phyloP scores from a whole-genome alignment of 345 rosid species.

The Raphanus raphanistrum region DNA sequence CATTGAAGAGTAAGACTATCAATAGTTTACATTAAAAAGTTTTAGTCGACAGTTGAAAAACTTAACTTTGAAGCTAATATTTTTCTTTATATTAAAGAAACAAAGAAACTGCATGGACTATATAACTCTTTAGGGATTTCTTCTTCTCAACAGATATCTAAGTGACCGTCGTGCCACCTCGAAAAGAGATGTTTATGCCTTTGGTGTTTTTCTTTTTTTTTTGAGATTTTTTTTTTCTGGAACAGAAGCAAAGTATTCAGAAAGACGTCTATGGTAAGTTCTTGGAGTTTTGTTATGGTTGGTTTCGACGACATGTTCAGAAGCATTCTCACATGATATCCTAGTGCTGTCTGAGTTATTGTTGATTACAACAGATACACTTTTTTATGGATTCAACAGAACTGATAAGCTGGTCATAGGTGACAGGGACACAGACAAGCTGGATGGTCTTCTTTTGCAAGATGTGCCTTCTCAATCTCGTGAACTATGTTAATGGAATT shows the following conservation, averaged over 20 bases:
- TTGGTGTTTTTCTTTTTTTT: slow-evolving; percentile 94
- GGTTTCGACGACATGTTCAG: too few species aligned
- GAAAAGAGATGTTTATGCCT: slow-evolving; percentile 92
- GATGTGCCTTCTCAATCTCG: too few species aligned
- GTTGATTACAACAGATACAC: too few species aligned
- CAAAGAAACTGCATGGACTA: not conserved
- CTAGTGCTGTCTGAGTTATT: too few species aligned
- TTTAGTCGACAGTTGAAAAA: slow-evolving; percentile 11
- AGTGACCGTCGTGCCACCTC: slow-evolving; percentile 82
- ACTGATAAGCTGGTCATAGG: too few species aligned
- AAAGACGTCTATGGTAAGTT: slow-evolving; percentile 78
- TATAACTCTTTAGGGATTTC: not conserved
- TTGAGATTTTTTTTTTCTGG: slow-evolving; percentile 87
- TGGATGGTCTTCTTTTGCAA: too few species aligned
- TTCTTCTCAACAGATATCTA: slow-evolving; percentile 59
- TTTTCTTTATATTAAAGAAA: not conserved
- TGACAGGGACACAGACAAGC: too few species aligned
- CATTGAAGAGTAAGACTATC: not conserved
- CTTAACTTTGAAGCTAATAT: not conserved
- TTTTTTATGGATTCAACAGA: too few species aligned
- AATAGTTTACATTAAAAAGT: not conserved
- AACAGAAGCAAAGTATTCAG: slow-evolving; percentile 76
- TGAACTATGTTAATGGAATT: too few species aligned
- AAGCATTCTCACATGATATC: too few species aligned
- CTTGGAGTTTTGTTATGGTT: slow-evolving; percentile 20